These are phyloP conservation scores for Microstegium vimineum DNA, from an alignment of 176 grass and related monocot genomes.

Conservation along the genomic window DNA sequence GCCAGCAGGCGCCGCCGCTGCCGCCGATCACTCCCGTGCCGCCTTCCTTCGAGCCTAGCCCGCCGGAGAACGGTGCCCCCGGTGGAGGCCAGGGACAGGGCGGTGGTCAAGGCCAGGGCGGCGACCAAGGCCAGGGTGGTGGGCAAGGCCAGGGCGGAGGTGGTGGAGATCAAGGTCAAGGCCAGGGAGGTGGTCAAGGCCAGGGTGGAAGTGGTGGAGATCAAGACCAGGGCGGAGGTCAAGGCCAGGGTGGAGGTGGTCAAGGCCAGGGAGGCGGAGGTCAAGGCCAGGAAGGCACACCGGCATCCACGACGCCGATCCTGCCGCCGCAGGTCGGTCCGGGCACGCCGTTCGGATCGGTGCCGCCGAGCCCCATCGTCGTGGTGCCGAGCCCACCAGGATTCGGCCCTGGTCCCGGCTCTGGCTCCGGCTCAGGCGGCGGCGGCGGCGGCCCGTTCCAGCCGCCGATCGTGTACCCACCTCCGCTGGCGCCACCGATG, in stretches of 20 bases:
- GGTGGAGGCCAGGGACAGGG: background rate
- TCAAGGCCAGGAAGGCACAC: background rate
- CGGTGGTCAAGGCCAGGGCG: background rate
- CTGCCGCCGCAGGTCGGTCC: slow-evolving; percentile 24
- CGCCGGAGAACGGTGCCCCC: slow-evolving; percentile 20
- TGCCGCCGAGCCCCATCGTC: slow-evolving; percentile 33
- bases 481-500: slow-evolving; percentile 54
- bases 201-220: background rate
- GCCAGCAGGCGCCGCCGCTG: slow-evolving; percentile 32
- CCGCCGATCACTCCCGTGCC: slow-evolving; percentile 33
- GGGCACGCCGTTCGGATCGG: slow-evolving; percentile 8
- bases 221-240: background rate
- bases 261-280: background rate
- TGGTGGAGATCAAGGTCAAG: background rate
- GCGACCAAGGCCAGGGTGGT: background rate
- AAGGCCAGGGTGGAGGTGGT: background rate
- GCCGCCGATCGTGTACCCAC: slow-evolving; percentile 81
- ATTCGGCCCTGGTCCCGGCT: background rate
- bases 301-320: slow-evolving; percentile 6
- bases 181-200: background rate
- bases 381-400: slow-evolving; percentile 28
- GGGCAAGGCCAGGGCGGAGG: background rate
- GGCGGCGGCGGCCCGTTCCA: slow-evolving; percentile 21
- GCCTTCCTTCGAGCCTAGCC: slow-evolving; percentile 53
- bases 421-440: background rate